These are phyloP conservation scores for Mycena olivaceomarginata DNA, from an alignment of 768 basidiomycete species.

Conservation along the genomic window DNA sequence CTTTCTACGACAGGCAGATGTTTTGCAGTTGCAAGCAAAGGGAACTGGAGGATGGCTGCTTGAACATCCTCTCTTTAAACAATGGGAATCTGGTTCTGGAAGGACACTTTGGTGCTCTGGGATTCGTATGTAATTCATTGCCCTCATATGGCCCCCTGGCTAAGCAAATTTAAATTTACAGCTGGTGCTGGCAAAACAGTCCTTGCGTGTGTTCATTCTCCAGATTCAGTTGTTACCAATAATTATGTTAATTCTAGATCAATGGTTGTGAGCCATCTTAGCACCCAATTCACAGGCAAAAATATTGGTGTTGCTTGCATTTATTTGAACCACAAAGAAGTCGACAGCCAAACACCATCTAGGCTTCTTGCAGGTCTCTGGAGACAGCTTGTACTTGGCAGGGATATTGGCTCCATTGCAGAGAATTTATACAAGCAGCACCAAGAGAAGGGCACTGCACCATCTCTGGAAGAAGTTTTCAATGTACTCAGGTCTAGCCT, in stretches of 20 bases:
- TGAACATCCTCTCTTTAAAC: too few relatives aligned
- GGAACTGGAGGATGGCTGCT: too few relatives aligned
- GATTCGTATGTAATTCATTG: constrained; percentile 22
- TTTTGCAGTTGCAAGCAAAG: too few relatives aligned
- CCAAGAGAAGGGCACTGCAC: too few relatives aligned
- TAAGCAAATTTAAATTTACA: not conserved
- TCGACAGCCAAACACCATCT: too few relatives aligned
- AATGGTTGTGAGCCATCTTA: not conserved
- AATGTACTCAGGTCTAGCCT: not conserved
- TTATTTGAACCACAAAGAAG: too few relatives aligned
- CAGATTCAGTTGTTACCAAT: not conserved
- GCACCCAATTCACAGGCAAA: not conserved
- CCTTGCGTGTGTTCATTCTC: too few relatives aligned
- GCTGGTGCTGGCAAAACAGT: too few relatives aligned
- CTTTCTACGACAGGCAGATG: too few relatives aligned
- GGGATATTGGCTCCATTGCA: not conserved
- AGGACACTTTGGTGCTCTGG: constrained; percentile 15
- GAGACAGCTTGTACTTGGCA: too few relatives aligned
- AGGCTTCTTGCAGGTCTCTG: too few relatives aligned
- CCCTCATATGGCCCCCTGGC: not conserved
- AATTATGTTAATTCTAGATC: not conserved
- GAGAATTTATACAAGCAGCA: too few relatives aligned
- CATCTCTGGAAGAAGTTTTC: not conserved
- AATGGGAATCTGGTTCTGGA: not conserved
- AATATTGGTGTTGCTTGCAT: not conserved